Base-by-base conservation (phyloP, 257 asterid genomes). In the Handroanthus guayacan region DNA sequence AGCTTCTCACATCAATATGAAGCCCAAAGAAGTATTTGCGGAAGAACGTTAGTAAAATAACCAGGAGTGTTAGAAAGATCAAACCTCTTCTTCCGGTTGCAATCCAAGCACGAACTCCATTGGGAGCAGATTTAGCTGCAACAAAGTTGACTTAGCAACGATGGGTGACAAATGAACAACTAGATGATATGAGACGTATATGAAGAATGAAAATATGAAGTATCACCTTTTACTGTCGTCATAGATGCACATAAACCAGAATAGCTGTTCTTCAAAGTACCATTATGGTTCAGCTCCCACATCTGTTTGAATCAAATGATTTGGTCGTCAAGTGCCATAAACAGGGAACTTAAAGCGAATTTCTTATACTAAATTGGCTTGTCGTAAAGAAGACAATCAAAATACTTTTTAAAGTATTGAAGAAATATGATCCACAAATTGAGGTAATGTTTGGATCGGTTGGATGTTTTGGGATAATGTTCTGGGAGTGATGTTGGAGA, bases 161-260 rank as follows among this genome's bases (percentile, higher is more conserved):
- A 36, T 62, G n/a, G 57, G 44, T 9, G 37, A 61, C 31, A 54
- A 44, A 79, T 16, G n/a, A 48, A 72, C 48, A 10, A 41, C 44
- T 62, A 39, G 63, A 34, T 62, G 51, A 18, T 25, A 25, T 50
- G 25, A 1, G 13, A 3, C 11, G 10, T 10, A 36, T 4, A 44
- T n/a, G 73, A 25, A 48, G 37, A 57, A 1, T 39, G 51, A 9
- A 17, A 20, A 71, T 44, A 16, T 5, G 62, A 69, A 51, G 18
- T 41, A 51, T 78, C 64, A 93, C 99, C 98, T 87, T 85, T 80
- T 66, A 54, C 80, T 13, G 17, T 54, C 58, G 77, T 85, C 81
- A 93, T 47, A 25, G 94, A 85, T 79, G 97, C 98, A 72, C 98
- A 95, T 50, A 91, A 86, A 56, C 97, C 90, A 3, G 98, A 89